Evolutionary conservation across 495 filamentous ascomycete genomes (phyloP), one percentile per base, ranked within the genome.

Genomic region (Podospora pseudocomata): DNA sequence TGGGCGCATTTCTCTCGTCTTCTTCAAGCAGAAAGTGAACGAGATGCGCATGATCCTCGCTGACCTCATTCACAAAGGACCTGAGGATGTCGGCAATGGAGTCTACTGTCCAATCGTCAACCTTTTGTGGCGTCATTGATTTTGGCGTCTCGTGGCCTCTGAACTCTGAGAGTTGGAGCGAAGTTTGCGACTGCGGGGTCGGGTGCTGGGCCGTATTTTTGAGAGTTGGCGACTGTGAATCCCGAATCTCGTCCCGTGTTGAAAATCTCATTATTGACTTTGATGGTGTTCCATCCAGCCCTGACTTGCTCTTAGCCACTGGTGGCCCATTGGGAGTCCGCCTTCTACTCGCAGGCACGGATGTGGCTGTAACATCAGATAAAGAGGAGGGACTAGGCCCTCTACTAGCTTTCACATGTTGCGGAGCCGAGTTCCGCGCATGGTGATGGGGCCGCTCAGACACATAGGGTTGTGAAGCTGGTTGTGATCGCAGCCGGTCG

Each of bases 11-110:
- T 20, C 72, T 75, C 59, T 81, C 80, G 61, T 78, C 78, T 26
- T 78, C 76, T 56, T 81, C 78, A 27, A 82, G 76, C 32, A 78
- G 67, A 34, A 72, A 82, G 11, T 72, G 73, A 64, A 74, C 76
- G 53, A 83, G 79, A 3, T 73, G 75, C 2, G 78, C 71, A 53
- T 80, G 80, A n/a, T 78, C 78, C 13, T 72, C 66, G 54, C 72
- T 68, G 13, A 83, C 77, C 23, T 79, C 71, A 6, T 71, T 68
- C 9, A 72, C 70, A 49, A 78, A 76, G 3, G 65, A 55, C 34
- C 65, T 67, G 30, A 84, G 71, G 16, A 68, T 66, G 6, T 56
- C 63, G 55, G 74, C 80, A 20, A 83, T 73, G 55, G 77, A 77
- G 1, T 77, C 76, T 5, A 75, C 70, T 0, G 74, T 78, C 77